A percentile compares a stretch with the other conserved stretches of the same genome.
Conservation (phyloP, 2,329 filamentous ascomycete genomes). For the Microdochium trichocladiopsis region DNA sequence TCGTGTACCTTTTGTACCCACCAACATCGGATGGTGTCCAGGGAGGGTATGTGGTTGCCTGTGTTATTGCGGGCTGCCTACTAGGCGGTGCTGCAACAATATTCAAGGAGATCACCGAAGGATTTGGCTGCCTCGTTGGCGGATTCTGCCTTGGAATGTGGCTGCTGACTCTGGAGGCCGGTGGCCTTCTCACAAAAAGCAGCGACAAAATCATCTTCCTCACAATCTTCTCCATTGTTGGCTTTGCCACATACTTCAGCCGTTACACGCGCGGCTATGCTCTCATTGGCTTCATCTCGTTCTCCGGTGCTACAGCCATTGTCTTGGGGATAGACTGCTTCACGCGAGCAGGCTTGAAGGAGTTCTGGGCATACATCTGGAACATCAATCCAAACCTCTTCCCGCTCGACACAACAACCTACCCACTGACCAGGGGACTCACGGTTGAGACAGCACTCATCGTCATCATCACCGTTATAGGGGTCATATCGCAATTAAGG, state of each 20-base stretch:
- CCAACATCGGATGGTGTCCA: conserved; percentile 71
- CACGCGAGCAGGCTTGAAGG: conserved; percentile 81
- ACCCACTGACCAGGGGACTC: conserved; percentile 81
- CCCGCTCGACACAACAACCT: conserved; percentile 67
- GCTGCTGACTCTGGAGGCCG: conserved; percentile 71
- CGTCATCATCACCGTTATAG: conserved; percentile 66
- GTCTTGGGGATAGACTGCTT: conserved; percentile 89
- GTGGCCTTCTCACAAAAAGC: conserved; percentile 61
- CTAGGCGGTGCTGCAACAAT: conserved; percentile 69
- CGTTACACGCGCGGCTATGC: conserved; percentile 72
- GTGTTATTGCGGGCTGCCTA: conserved; percentile 62
- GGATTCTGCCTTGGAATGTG: conserved; percentile 88
- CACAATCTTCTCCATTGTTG: conserved; percentile 57
- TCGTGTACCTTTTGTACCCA: conserved; percentile 80
- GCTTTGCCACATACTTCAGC: conserved; percentile 71
- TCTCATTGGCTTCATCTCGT: conserved; percentile 69
- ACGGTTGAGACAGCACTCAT: conserved; percentile 76
- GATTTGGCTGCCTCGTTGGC: conserved; percentile 77
- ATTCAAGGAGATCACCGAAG: conserved; percentile 76
- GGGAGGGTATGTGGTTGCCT: conserved; percentile 79
- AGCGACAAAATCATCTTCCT: conserved; percentile 70
- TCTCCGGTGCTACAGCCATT: conserved; percentile 71
- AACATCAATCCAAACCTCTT: conserved; percentile 72
- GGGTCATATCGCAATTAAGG: conserved; percentile 77
- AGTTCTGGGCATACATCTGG: conserved; percentile 96